Conservation (phyloP, 2,329 filamentous ascomycete species). For the Calonectria fujianensis region DNA sequence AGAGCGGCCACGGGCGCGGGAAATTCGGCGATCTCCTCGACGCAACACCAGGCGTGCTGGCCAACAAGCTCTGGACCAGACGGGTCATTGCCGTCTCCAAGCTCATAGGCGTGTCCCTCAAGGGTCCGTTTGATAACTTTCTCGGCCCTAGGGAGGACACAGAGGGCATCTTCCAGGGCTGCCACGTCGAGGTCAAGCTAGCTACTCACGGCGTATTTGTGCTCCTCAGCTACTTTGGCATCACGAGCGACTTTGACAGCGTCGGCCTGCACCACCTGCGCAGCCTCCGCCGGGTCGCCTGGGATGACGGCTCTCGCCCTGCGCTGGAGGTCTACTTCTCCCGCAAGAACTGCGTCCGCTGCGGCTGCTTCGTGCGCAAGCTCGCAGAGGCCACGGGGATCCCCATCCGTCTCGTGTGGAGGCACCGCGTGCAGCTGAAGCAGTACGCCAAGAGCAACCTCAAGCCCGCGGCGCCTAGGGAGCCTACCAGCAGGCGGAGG, state of each 20-base stretch:
- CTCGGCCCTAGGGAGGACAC: slow-evolving; percentile 4
- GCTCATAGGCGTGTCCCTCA: slow-evolving; percentile 56
- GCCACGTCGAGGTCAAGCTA: slow-evolving; percentile 65
- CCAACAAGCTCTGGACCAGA: slow-evolving; percentile 57
- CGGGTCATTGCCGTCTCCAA: slow-evolving; percentile 56
- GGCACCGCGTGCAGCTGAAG: slow-evolving; percentile 53
- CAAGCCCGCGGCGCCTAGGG: neutral
- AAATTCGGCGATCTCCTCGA: slow-evolving; percentile 57
- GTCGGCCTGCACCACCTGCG: slow-evolving; percentile 50
- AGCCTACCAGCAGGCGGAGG: neutral
- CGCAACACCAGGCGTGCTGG: slow-evolving; percentile 47
- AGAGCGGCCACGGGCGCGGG: slow-evolving; percentile 59
- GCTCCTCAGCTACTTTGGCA: slow-evolving; percentile 53
- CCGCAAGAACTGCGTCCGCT: slow-evolving; percentile 57
- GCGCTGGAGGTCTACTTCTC: slow-evolving; percentile 61
- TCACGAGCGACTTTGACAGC: slow-evolving; percentile 49
- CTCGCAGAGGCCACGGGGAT: slow-evolving; percentile 57
- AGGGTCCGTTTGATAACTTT: slow-evolving; percentile 55
- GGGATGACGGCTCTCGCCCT: slow-evolving; percentile 55
- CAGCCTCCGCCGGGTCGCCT: slow-evolving; percentile 48
- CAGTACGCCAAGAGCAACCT: slow-evolving; percentile 47
- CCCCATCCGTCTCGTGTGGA: slow-evolving; percentile 54
- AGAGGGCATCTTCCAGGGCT: slow-evolving; percentile 57
- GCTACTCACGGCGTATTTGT: slow-evolving; percentile 58
- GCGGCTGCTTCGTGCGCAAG: slow-evolving; percentile 51